Conservation (phyloP, 192 early-diverging fungal species). For the Umbelopsis vinacea region DNA sequence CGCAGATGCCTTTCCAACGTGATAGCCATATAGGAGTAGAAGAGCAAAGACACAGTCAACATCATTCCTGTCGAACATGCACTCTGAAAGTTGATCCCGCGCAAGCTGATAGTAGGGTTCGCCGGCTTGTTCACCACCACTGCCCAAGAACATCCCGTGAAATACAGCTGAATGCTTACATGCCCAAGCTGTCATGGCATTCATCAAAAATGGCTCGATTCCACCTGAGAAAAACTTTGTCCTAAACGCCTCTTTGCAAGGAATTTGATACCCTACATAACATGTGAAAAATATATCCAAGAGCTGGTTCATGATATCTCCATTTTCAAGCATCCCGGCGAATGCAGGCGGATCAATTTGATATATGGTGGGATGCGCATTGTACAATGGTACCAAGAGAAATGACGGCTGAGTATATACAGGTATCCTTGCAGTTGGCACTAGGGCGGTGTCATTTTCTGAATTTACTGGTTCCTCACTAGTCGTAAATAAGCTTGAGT, state of each 20-base stretch:
- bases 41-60: slow-evolving; percentile 15
- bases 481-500: not conserved
- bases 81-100: not conserved
- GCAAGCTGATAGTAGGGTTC: slow-evolving; percentile 19
- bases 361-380: not conserved
- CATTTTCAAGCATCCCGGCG: not conserved
- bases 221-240: not conserved
- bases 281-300: slow-evolving; percentile 26
- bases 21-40: slow-evolving; percentile 23
- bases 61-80: slow-evolving; percentile 3
- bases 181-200: slow-evolving; percentile 19
- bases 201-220: slow-evolving; percentile 6
- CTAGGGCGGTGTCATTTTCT: not conserved
- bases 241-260: not conserved
- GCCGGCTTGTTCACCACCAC: slow-evolving; percentile 2
- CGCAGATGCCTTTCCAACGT: slow-evolving; percentile 23
- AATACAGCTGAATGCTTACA: slow-evolving; percentile 26
- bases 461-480: not conserved
- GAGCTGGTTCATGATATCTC: not conserved
- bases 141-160: not conserved
- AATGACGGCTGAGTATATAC: not conserved
- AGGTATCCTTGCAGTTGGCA: not conserved
- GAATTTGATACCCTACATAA: slow-evolving; percentile 23
- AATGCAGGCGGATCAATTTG: not conserved
- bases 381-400: not conserved